These are phyloP conservation scores for Maudiozyma bulderi DNA, from an alignment of 805 yeast species.

Conservation along the genomic window DNA sequence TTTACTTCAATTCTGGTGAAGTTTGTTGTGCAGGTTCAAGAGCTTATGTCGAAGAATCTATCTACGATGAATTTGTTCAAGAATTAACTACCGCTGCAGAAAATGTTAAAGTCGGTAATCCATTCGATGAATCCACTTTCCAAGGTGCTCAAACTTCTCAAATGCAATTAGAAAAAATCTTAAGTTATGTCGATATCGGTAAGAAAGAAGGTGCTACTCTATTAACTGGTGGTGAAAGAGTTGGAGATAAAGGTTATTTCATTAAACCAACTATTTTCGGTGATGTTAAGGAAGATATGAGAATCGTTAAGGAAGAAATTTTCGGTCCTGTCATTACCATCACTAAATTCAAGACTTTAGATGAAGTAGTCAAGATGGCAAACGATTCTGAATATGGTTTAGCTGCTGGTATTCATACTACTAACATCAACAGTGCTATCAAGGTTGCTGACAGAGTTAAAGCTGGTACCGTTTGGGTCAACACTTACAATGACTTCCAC, in stretches of 20 bases:
- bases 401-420: constrained; percentile 82
- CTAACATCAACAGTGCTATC: constrained; percentile 54
- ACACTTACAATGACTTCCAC: constrained; percentile 80
- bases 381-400: constrained; percentile 75
- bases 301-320: constrained; percentile 79
- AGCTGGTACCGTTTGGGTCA: constrained; percentile 79
- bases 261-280: constrained; percentile 79
- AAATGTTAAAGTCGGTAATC: constrained; percentile 61
- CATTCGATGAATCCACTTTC: constrained; percentile 59
- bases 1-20: constrained; percentile 84
- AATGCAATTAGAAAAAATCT: constrained; percentile 55
- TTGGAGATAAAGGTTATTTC: constrained; percentile 61
- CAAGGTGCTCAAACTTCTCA: constrained; percentile 72
- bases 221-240: constrained; percentile 73
- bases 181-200: constrained; percentile 56
- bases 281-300: constrained; percentile 65
- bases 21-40: constrained; percentile 91
- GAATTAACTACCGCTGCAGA: constrained; percentile 44
- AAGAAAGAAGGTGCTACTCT: constrained; percentile 59
- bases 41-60: constrained; percentile 65
- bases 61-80: constrained; percentile 56
- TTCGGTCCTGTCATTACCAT: constrained; percentile 84
- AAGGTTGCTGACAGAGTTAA: constrained; percentile 56
- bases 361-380: constrained; percentile 65
- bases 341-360: constrained; percentile 59